Percentiles rank a stretch among this genome's conserved stretches.
Conservation (phyloP, 495 filamentous ascomycete genomes). For the Jackrogersella multiformis region DNA sequence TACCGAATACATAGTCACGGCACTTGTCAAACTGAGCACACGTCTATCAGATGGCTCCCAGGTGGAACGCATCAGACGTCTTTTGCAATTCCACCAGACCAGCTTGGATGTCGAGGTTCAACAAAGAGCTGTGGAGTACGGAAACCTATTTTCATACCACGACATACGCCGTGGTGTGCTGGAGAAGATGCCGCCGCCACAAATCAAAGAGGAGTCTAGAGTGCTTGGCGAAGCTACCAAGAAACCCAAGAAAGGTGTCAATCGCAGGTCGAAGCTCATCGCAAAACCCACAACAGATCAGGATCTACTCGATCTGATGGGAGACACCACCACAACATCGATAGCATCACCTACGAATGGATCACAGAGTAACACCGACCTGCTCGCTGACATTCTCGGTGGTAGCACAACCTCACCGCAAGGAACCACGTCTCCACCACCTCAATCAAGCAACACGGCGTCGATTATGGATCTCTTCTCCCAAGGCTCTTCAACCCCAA, state of each 20-base stretch:
- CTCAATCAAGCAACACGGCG: constrained; percentile 66
- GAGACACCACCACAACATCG: constrained; percentile 66
- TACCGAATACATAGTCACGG: constrained; percentile 94
- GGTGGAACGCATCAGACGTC: constrained; percentile 80
- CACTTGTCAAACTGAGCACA: constrained; percentile 94
- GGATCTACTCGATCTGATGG: constrained; percentile 92
- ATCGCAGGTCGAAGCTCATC: constrained; percentile 76
- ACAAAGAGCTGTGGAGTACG: constrained; percentile 93
- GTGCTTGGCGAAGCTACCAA: constrained; percentile 87
- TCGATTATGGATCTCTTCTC: constrained; percentile 90
- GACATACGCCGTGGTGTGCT: constrained; percentile 88
- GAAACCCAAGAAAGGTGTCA: constrained; percentile 78
- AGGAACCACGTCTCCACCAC: constrained; percentile 62
- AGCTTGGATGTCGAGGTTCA: constrained; percentile 95
- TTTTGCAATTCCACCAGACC: constrained; percentile 77
- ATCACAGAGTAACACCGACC: constrained; percentile 79
- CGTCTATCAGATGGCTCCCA: constrained; percentile 83
- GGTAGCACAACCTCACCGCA: constrained; percentile 64
- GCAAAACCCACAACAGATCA: constrained; percentile 81
- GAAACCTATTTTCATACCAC: constrained; percentile 90
- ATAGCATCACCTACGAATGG: constrained; percentile 68
- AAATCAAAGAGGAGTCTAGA: constrained; percentile 92
- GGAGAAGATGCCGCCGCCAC: constrained; percentile 96
- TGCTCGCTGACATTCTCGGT: constrained; percentile 88
- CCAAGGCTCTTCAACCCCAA: constrained; percentile 40